Percentiles rank a stretch among this genome's conserved stretches.
Evolutionary conservation across 164 flowering plant genomes (phyloP).

Genomic region (Akebia trifoliata): DNA sequence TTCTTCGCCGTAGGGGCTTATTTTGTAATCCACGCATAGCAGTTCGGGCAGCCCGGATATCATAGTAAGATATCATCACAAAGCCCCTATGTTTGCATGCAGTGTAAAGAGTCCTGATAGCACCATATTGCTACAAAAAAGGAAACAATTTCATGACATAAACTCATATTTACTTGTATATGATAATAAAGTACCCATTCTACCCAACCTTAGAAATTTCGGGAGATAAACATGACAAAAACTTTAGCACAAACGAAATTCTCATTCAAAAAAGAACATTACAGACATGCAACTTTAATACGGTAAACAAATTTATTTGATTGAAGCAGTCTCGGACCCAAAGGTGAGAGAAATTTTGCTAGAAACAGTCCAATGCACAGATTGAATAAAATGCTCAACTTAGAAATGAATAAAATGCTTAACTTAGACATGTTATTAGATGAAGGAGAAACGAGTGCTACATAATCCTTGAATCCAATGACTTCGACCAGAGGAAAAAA

Average conservation of each 20-base stretch:
- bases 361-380: no score
- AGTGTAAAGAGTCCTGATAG: constrained; percentile 88
- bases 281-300: not conserved
- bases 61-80: constrained; percentile 99
- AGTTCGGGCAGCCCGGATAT: constrained; percentile 90
- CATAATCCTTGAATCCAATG: no score
- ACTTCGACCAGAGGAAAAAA: no score
- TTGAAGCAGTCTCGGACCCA: not conserved
- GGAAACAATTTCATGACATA: constrained; percentile 4
- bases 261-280: not conserved
- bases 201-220: not conserved
- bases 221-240: not conserved
- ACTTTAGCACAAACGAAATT: not conserved
- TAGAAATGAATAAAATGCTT: no score
- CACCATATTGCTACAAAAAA: constrained; percentile 87
- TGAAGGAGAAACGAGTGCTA: no score
- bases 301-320: not conserved
- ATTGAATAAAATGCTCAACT: no score
- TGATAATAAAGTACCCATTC: not conserved
- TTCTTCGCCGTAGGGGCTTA: constrained; percentile 88
- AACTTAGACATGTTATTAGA: no score
- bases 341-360: not conserved
- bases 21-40: constrained; percentile 97
- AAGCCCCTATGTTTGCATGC: constrained; percentile 98
- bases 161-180: not conserved